These are phyloP conservation scores for Platismatia glauca DNA, from an alignment of 495 filamentous ascomycete genomes.

Conservation along the genomic window DNA sequence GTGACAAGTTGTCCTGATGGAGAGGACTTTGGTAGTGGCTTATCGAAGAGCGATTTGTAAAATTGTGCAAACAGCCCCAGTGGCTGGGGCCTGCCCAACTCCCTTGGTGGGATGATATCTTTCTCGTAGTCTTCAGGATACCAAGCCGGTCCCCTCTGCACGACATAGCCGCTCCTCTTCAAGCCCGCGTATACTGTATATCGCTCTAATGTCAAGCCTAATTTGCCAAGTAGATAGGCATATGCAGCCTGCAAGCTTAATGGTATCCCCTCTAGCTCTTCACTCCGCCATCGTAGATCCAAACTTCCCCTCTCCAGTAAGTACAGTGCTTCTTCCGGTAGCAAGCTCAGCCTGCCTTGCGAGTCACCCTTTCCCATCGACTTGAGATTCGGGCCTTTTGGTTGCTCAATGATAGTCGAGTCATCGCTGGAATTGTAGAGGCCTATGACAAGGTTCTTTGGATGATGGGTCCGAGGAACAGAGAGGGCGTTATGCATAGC, in stretches of 20 bases:
- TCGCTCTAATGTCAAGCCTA: constrained; percentile 63
- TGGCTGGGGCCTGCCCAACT: neutral
- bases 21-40: constrained; percentile 11
- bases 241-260: constrained; percentile 89
- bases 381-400: constrained; percentile 46
- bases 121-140: constrained; percentile 53
- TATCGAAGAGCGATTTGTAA: constrained; percentile 29
- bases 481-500: constrained; percentile 87
- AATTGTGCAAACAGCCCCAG: constrained; percentile 36
- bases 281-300: constrained; percentile 70
- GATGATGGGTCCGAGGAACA: constrained; percentile 55
- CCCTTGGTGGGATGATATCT: neutral
- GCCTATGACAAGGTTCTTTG: constrained; percentile 46
- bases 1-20: constrained; percentile 59
- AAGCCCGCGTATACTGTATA: constrained; percentile 81
- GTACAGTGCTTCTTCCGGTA: constrained; percentile 90
- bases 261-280: constrained; percentile 55
- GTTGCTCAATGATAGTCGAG: constrained; percentile 30
- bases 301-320: constrained; percentile 77
- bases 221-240: constrained; percentile 60
- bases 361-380: constrained; percentile 51
- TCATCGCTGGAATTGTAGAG: constrained; percentile 43
- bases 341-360: constrained; percentile 58
- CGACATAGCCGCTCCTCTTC: constrained; percentile 72
- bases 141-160: constrained; percentile 54